Evolutionary conservation across 2,329 filamentous ascomycete species (phyloP).

Genomic region (Penicillium corylophilum): DNA sequence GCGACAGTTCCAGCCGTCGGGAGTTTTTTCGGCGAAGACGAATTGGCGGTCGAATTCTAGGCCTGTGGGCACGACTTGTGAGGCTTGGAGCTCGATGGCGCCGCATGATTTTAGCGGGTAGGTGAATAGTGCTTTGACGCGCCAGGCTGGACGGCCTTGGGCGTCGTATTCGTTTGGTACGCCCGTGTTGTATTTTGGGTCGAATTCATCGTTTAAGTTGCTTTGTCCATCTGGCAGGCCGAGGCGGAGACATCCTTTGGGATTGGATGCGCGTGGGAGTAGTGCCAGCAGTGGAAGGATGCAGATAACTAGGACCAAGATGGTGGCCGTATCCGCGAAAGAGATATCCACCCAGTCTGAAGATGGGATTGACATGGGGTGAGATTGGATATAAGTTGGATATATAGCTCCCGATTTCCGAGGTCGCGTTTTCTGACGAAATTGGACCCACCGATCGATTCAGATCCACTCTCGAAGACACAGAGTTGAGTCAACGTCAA

Average conservation of each 20-base stretch:
- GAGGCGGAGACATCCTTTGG: constrained; percentile 54
- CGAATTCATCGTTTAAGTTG: constrained; percentile 58
- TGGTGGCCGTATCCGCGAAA: neutral
- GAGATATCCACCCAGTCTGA: neutral
- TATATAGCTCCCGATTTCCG: neutral
- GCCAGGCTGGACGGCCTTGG: constrained; percentile 40
- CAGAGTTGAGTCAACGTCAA: neutral
- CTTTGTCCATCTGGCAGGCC: constrained; percentile 47
- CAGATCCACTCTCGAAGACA: neutral
- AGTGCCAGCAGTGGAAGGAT: constrained; percentile 9
- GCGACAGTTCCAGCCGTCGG: constrained; percentile 40
- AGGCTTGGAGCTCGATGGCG: constrained; percentile 69
- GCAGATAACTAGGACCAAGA: constrained; percentile 3
- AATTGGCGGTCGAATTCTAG: constrained; percentile 80
- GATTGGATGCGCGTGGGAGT: constrained; percentile 14
- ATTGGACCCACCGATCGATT: neutral
- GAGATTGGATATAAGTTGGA: neutral
- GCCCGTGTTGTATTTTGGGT: constrained; percentile 49
- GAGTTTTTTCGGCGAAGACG: constrained; percentile 68
- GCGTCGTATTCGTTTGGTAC: constrained; percentile 33
- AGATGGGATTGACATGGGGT: neutral
- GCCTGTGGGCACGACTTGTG: constrained; percentile 65
- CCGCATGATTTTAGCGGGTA: constrained; percentile 83
- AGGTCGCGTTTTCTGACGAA: neutral
- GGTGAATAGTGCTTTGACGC: constrained; percentile 69